Conservation (phyloP, 2,329 filamentous ascomycete species). For the Fusarium dimerum region DNA sequence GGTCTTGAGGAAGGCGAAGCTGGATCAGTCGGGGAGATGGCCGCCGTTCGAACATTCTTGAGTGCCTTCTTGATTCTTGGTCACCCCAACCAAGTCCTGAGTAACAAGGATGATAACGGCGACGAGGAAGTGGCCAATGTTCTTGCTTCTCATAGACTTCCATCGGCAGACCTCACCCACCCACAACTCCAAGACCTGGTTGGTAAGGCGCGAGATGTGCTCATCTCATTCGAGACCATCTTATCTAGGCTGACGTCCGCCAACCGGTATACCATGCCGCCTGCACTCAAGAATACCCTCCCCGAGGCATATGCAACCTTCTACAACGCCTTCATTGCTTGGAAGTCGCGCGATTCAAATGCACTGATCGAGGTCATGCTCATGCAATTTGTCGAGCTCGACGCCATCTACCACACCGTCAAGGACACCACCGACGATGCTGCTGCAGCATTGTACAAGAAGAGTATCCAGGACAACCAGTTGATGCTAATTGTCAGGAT, state of each 20-base stretch:
- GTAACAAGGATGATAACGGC: constrained; percentile 66
- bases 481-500: constrained; percentile 77
- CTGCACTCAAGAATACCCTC: constrained; percentile 61
- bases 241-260: constrained; percentile 64
- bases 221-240: constrained; percentile 77
- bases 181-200: constrained; percentile 71
- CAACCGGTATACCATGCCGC: constrained; percentile 68
- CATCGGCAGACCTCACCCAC: constrained; percentile 54
- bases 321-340: constrained; percentile 77
- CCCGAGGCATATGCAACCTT: constrained; percentile 73
- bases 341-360: constrained; percentile 79
- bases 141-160: constrained; percentile 34
- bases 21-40: constrained; percentile 67
- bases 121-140: constrained; percentile 53
- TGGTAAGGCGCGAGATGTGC: constrained; percentile 73
- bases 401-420: constrained; percentile 81
- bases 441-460: constrained; percentile 73
- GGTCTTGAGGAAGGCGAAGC: constrained; percentile 66
- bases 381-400: constrained; percentile 81
- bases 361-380: constrained; percentile 82
- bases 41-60: constrained; percentile 72
- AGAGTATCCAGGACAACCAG: constrained; percentile 81
- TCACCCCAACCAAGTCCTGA: constrained; percentile 76
- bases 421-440: constrained; percentile 74
- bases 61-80: constrained; percentile 79